phyloP scores from a whole-genome alignment of 2,329 filamentous ascomycete genomes.

The Coniochaeta ligniaria region DNA sequence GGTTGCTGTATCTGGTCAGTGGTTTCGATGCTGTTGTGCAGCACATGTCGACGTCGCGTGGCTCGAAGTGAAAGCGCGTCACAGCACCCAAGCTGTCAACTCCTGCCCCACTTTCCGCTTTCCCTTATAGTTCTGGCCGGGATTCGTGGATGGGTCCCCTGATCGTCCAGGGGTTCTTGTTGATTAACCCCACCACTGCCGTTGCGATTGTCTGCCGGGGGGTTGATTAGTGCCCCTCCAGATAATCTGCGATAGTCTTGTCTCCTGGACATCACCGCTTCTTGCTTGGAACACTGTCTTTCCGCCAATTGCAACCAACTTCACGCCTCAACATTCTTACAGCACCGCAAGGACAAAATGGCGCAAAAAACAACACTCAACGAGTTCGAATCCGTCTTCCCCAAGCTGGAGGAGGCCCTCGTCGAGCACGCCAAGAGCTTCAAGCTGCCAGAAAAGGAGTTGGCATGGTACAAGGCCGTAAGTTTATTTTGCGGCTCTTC shows the following conservation, averaged over 20 bases:
- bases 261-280: background rate
- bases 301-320: background rate
- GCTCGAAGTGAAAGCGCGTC: background rate
- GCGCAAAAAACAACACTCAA: conserved; percentile 68
- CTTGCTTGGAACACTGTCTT: background rate
- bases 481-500: conserved; percentile 16
- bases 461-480: conserved; percentile 84
- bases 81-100: background rate
- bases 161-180: background rate
- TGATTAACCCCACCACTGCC: background rate
- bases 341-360: conserved; percentile 30
- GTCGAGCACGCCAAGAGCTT: conserved; percentile 72
- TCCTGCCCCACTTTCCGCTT: background rate
- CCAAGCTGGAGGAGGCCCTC: conserved; percentile 75
- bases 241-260: background rate
- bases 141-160: background rate
- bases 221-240: background rate
- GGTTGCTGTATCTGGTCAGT: no score
- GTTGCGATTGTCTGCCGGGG: background rate
- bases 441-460: conserved; percentile 72
- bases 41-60: background rate
- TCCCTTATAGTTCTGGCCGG: background rate
- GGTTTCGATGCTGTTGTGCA: background rate
- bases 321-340: background rate
- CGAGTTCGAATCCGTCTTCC: conserved; percentile 88